Percentiles rank a stretch among this genome's conserved stretches.
phyloP scores from a whole-genome alignment of 345 rosid genomes.

The Triadica sebifera region DNA sequence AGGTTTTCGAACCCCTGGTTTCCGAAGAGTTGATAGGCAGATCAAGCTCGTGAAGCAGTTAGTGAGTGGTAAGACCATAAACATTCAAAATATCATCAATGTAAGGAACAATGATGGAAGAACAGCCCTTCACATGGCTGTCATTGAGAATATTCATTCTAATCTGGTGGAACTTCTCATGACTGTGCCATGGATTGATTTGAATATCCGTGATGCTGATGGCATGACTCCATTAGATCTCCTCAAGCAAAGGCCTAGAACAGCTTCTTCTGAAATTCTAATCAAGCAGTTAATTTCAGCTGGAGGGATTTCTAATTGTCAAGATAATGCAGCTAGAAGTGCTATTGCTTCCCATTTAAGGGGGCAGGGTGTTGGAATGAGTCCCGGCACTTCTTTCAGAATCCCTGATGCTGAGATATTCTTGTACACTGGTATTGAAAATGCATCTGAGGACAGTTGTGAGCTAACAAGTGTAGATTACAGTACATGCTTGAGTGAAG shows the following conservation, averaged over 20 bases:
- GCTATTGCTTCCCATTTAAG: conserved; percentile 45
- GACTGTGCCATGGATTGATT: conserved; percentile 49
- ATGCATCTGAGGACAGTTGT: conserved; percentile 24
- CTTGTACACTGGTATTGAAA: conserved; percentile 53
- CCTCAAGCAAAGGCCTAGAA: conserved; percentile 63
- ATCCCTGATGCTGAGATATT: conserved; percentile 89
- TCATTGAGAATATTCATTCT: conserved; percentile 56
- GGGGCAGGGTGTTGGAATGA: conserved; percentile 56
- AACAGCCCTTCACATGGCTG: conserved; percentile 81
- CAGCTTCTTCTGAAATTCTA: conserved; percentile 64
- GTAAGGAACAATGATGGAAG: conserved; percentile 64
- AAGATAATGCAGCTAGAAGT: conserved; percentile 35
- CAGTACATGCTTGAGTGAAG: conserved; percentile 46
- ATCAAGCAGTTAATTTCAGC: conserved; percentile 79
- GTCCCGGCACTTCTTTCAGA: conserved; percentile 83
- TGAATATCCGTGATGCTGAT: conserved; percentile 60
- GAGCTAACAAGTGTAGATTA: conserved; percentile 40
- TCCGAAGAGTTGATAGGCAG: conserved; percentile 68
- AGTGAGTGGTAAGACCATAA: conserved; percentile 36
- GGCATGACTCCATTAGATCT: conserved; percentile 84
- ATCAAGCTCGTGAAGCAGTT: conserved; percentile 65
- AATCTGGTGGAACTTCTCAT: conserved; percentile 67
- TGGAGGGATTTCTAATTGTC: conserved; percentile 59
- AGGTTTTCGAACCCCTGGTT: conserved; percentile 69
- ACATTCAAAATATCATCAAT: conserved; percentile 52